Conservation (phyloP, 106 monocot genomes). For the Dioscorea zingiberensis region DNA sequence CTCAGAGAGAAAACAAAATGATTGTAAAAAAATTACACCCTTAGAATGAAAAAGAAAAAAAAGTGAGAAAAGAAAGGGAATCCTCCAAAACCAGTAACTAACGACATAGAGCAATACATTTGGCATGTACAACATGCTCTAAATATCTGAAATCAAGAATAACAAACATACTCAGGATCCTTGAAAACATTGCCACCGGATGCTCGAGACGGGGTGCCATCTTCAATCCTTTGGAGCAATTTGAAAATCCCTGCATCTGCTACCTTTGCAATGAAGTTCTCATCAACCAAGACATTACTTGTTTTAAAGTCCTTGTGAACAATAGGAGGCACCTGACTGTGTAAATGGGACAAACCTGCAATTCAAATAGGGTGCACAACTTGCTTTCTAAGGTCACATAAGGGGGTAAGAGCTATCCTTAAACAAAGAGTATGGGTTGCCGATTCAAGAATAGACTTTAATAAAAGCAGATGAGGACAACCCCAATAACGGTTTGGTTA, state of each 20-base stretch:
- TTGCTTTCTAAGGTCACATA: background rate
- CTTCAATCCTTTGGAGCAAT: constrained; percentile 35
- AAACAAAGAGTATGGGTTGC: too few relatives aligned
- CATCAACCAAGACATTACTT: constrained; percentile 72
- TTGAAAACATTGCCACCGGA: constrained; percentile 20
- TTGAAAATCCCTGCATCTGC: constrained; percentile 53
- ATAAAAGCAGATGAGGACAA: too few relatives aligned
- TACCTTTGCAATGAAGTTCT: constrained; percentile 80
- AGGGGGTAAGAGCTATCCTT: too few relatives aligned
- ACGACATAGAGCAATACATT: too few relatives aligned
- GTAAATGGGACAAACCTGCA: constrained; percentile 58
- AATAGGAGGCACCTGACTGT: constrained; percentile 42
- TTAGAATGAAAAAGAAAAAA: too few relatives aligned
- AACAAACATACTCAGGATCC: constrained; percentile 46
- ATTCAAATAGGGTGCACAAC: background rate
- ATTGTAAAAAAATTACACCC: too few relatives aligned
- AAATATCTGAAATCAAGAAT: background rate
- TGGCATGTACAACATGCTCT: too few relatives aligned
- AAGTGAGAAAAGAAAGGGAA: too few relatives aligned
- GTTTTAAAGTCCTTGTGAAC: constrained; percentile 67
- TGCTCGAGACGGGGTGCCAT: constrained; percentile 24
- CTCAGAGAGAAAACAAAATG: too few relatives aligned
- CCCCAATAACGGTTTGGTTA: constrained; percentile 3
- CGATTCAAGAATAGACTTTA: too few relatives aligned
- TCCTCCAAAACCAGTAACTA: too few relatives aligned